Base-by-base conservation (phyloP, 2,329 filamentous ascomycete genomes). In the Penicillium sp. region DNA sequence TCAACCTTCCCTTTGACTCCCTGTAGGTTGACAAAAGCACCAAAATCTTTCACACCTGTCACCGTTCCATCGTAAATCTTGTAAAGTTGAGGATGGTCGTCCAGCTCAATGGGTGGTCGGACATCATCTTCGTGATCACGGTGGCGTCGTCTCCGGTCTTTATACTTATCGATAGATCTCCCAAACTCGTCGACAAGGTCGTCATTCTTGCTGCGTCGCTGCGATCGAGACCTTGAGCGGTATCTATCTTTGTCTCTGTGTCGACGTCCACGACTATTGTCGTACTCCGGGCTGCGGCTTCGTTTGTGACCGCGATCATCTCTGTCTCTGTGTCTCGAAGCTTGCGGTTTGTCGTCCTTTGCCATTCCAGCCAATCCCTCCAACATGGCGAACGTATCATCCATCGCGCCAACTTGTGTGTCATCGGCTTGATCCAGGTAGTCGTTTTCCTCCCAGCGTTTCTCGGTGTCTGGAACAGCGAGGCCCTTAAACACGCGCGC, bases 1-100 rank as follows among this genome's bases (percentile, higher is more conserved):
- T 97, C 93, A 1, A 96, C 89, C 73, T 92, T 96, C 47, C 93
- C 93, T 66, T 83, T 87, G 1, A 99, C 89, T 19, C 92, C 90
- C 64, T 88, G 84, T n/a, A 99, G 74, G 65, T 96, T 96, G 56
- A 98, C 92, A 74, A 99, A 99, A 0, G 88, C 92, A 11, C 95
- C 95, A 76, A 98, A 99, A 60, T 97, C 91, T 68, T 97, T 98
- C 53, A 99, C 82, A 0, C 93, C 92, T 0, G 91, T 97, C 14
- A 98, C 90, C 68, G 88, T 87, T 1, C 95, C 95, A 61, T 91
- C 85, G 69, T 99, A 99, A 2, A 97, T 79, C 71, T 99, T 99
- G 80, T 88, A 87, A 7, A 96, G 76, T 33, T 93, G 80, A 0
- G 95, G 92, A 43, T 84, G 76, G 52, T 96, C 90, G 73, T 99